phyloP scores from a whole-genome alignment of 257 asterid genomes.

The Penstemon barbatus region DNA sequence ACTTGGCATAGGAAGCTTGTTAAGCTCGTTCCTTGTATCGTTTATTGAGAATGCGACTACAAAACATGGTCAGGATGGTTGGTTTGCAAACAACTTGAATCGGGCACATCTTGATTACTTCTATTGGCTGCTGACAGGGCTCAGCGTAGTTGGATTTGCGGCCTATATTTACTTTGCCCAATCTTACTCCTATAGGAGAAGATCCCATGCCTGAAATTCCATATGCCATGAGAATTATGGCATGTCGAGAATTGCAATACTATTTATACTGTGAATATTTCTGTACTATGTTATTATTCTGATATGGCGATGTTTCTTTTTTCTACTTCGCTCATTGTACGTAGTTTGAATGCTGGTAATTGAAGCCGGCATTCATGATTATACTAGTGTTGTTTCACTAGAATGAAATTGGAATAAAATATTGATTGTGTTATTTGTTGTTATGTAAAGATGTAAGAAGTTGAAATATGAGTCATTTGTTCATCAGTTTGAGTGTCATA shows the following conservation, averaged over 20 bases:
- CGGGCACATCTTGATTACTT: conserved; percentile 45
- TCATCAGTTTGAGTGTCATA: no score
- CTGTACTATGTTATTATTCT: background rate
- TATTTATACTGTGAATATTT: background rate
- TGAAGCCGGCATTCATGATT: background rate
- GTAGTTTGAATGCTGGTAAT: background rate
- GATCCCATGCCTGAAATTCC: background rate
- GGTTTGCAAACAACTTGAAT: conserved; percentile 41
- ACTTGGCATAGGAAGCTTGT: conserved; percentile 38
- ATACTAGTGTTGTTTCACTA: no score
- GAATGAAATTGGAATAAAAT: no score
- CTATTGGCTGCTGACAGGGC: conserved; percentile 36
- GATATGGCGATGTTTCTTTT: background rate
- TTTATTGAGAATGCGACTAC: conserved; percentile 27
- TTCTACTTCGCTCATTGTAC: background rate
- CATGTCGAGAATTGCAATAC: background rate
- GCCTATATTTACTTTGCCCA: conserved; percentile 22
- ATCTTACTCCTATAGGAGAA: conserved; percentile 24
- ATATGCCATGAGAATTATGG: background rate
- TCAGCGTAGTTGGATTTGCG: conserved; percentile 25
- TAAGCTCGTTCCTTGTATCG: conserved; percentile 39
- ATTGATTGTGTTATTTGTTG: no score
- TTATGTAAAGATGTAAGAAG: no score
- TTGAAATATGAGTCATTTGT: no score
- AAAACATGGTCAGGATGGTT: conserved; percentile 28